Evolutionary conservation across 78 protist genomes (phyloP).

Genomic region (slime mould (Dictyostelium discoideum)): DNA sequence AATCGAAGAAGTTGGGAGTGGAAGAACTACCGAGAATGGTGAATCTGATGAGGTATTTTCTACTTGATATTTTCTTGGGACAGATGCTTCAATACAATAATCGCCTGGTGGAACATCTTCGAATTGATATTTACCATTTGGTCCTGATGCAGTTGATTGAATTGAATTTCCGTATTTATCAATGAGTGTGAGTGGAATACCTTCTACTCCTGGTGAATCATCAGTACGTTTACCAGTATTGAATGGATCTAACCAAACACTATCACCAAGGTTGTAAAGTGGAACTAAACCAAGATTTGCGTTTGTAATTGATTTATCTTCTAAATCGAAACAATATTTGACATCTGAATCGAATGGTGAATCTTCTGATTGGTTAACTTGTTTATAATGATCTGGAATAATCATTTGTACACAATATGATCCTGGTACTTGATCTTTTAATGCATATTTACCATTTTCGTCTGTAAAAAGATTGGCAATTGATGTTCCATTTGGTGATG

Average conservation of each 20-base stretch:
- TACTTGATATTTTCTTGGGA: not conserved
- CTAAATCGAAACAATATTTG: not conserved
- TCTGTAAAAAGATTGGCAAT: not conserved
- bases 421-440: conserved; percentile 22
- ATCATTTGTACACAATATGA: conserved; percentile 14
- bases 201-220: not conserved
- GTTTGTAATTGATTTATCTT: not conserved
- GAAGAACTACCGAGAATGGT: not conserved
- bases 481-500: conserved; percentile 10
- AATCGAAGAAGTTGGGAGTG: not conserved
- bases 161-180: not conserved
- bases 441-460: not conserved
- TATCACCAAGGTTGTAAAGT: not conserved
- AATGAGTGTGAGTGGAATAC: not conserved
- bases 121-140: not conserved
- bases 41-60: not conserved
- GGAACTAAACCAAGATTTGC: not conserved
- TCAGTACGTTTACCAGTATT: not conserved
- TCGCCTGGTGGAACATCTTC: conserved; percentile 12
- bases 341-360: not conserved
- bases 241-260: not conserved
- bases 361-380: not conserved
- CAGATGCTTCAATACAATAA: not conserved
- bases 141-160: not conserved
- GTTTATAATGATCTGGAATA: conserved; percentile 18